Evolutionary conservation across 805 yeast species (phyloP).

Genomic region (Candida nanaspora): DNA sequence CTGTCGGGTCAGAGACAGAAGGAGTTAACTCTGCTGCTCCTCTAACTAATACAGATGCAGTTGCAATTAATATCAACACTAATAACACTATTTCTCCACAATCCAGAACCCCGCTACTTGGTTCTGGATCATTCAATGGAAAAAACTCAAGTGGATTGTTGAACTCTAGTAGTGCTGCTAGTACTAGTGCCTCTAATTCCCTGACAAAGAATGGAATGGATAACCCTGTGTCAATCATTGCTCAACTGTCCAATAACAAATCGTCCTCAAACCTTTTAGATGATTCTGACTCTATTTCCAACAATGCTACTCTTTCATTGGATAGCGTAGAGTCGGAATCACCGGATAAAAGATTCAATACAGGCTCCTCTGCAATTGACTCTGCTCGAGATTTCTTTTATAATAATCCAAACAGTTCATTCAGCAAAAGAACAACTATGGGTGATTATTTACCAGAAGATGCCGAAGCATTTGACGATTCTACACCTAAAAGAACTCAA

Average conservation of each 20-base stretch:
- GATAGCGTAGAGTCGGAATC: no score
- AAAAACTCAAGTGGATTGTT: no score
- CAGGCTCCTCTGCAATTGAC: slow-evolving; percentile 4
- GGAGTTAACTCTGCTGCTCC: no score
- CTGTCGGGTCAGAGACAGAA: no score
- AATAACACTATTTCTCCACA: no score
- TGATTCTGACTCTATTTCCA: no score
- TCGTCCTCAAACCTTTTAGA: slow-evolving; percentile 5
- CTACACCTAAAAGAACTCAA: background rate
- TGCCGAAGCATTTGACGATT: slow-evolving; percentile 2
- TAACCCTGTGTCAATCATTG: slow-evolving; percentile 18
- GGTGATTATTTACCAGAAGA: slow-evolving; percentile 6
- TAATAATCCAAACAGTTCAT: slow-evolving; percentile 20
- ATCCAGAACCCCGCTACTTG: no score
- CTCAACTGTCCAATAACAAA: slow-evolving; percentile 11
- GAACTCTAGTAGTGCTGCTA: no score
- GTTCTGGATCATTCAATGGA: no score
- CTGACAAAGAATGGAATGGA: background rate
- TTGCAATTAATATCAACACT: no score
- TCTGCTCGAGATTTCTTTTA: slow-evolving; percentile 52
- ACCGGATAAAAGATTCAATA: background rate
- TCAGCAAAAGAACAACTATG: slow-evolving; percentile 4
- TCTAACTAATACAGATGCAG: no score
- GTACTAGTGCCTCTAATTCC: background rate
- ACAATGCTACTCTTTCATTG: no score